phyloP scores from a whole-genome alignment of 495 filamentous ascomycete genomes.

The Aspergillus homomorphus region DNA sequence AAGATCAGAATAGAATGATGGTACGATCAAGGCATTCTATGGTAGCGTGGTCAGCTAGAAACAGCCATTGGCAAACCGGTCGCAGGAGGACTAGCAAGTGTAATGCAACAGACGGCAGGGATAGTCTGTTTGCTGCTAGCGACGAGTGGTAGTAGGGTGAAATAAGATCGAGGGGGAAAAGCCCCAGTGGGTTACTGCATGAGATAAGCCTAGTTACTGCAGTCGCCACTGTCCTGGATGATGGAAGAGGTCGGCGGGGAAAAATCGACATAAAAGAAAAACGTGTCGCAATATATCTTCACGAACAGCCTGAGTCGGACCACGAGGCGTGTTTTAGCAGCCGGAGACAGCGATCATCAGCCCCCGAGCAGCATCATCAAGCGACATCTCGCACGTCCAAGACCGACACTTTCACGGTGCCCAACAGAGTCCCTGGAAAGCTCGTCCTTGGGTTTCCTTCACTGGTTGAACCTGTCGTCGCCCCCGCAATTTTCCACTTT shows the following conservation, averaged over 20 bases:
- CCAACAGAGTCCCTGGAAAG: neutral
- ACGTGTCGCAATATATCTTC: neutral
- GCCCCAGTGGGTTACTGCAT: conserved; percentile 2
- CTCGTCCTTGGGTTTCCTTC: neutral
- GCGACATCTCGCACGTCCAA: neutral
- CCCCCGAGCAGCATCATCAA: neutral
- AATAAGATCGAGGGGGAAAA: conserved; percentile 1
- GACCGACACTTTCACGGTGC: neutral
- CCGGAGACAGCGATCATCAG: neutral
- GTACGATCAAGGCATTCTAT: conserved; percentile 1
- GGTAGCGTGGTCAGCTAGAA: conserved; percentile 7
- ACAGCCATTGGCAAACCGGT: conserved; percentile 13
- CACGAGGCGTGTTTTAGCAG: neutral
- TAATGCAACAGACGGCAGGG: conserved; percentile 12
- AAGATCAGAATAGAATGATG: neutral
- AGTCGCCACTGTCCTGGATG: conserved; percentile 3
- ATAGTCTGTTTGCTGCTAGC: neutral
- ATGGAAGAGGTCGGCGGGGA: neutral
- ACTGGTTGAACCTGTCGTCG: neutral
- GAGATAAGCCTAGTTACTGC: conserved; percentile 4
- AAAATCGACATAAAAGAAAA: neutral
- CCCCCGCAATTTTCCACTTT: conserved; percentile 4
- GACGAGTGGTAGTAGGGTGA: neutral
- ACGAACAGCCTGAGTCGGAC: neutral
- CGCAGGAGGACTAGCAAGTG: conserved; percentile 2